Base-by-base conservation (phyloP, 805 yeast genomes). In the Zygoascus flipseniorum region DNA sequence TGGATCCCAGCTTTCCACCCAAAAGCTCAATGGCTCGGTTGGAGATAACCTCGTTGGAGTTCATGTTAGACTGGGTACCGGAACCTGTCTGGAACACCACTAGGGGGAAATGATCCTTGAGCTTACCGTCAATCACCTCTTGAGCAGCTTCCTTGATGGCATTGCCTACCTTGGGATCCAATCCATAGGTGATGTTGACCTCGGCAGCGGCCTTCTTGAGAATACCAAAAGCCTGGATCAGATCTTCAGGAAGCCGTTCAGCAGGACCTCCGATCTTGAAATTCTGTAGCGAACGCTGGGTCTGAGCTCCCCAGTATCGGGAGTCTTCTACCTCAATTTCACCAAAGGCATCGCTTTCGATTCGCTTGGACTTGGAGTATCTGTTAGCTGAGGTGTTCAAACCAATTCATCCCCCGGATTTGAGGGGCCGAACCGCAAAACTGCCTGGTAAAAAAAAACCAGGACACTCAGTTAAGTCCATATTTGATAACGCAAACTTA, bases 71-170 rank as follows among this genome's bases (percentile, higher is more conserved):
- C 75, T 93, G 99, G 54, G 99, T 93, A 70, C 99, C 99, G 32
- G 96, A 87, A 56, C 99, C 99, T 56, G 99, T 93, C 77, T 93
- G 99, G 86, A 89, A 93, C 39, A 93, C 97, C 55, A 93, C 99
- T 70, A 93, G 78, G 54, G 99, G 99, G 83, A 93, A 93, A 72
- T 93, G 96, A 65, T 86, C 96, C 58, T 82, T 79, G 68, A 93
- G 80, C 71, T 89, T 87, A 60, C 99, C 99, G 63, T 85, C 88
- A 48, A 86, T 77, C 42, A 93, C 98, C 72, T 93, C 99, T 63
- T 89, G 85, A 55, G 98, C 97, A 50, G 98, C 99, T 69, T 83
- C 78, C 74, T 87, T 83, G 68, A 93, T 93, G 50, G 96, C 96
- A 39, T 72, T 74, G 8, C 97, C 82, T 47, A 92, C 67, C 71